Evolutionary conservation across 257 asterid genomes (phyloP), one percentile per base, ranked within the genome.

Genomic region (Rubia yunnanensis): DNA sequence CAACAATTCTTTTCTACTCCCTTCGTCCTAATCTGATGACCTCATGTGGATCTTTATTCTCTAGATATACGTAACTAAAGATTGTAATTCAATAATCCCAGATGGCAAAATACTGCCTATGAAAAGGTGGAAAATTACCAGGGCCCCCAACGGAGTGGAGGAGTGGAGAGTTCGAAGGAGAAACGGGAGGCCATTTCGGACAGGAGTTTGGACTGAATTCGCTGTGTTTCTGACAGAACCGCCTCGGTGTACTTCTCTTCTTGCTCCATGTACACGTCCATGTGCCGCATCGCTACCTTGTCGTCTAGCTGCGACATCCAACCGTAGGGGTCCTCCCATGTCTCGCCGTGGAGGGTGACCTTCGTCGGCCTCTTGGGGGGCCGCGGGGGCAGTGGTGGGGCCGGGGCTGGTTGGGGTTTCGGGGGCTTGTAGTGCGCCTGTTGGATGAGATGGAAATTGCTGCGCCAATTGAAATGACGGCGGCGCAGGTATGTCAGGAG

Each of bases 241-340:
- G 99, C 96, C 66, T 89, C 98, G 28, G 87, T 85, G 73, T 89
- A 92, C 87, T 92, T 92, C 89, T 92, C 98, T 77, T 92, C 98
- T 74, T 89, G 99, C 76, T 92, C 99, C 99, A 92, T 84, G 77
- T 82, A 89, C 7, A 89, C 94, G 72, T 87, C 96, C 97, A 92
- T 92, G 79, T 92, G 99, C 8, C 99, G 86, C 98, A 92, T 92
- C 13, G 98, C 92, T 60, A 89, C 97, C 74, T 67, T 82, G 59
- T 92, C 98, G 58, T 78, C 74, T 36, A 92, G 78, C 76, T 87
- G 95, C 10, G 98, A 89, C 98, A 89, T 92, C 98, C 98, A 92
- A 34, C 60, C 79, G 78, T 89, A 92, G 14, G 81, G 87, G 72
- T 92, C 98, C 59, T 87, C 88, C 97, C 97, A 89, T 14, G 94